phyloP scores from a whole-genome alignment of 495 filamentous ascomycete genomes.

The Aspergillus panamensis region DNA sequence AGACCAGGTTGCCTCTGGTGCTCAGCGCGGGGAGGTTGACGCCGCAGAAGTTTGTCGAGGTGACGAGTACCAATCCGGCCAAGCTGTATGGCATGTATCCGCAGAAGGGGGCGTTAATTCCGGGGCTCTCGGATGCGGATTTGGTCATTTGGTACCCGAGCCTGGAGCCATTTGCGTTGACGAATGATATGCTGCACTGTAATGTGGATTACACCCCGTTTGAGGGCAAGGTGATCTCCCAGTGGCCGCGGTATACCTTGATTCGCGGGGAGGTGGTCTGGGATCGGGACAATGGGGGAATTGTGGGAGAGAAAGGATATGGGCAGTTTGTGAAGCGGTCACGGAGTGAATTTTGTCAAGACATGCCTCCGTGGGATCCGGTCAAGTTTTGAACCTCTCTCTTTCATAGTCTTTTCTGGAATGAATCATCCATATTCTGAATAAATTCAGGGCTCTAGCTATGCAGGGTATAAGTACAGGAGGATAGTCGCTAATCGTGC shows the following conservation, averaged over 20 bases:
- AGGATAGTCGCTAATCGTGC: no score
- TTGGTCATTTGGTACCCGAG: constrained; percentile 41
- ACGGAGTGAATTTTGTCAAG: background rate
- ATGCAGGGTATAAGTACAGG: no score
- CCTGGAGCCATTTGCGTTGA: constrained; percentile 38
- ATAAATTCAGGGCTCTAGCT: no score
- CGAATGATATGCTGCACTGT: constrained; percentile 54
- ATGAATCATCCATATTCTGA: no score
- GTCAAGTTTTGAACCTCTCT: background rate
- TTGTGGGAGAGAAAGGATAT: constrained; percentile 47
- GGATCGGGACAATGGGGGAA: constrained; percentile 49
- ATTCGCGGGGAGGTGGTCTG: constrained; percentile 56
- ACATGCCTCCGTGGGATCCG: constrained; percentile 3
- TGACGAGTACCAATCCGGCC: constrained; percentile 53
- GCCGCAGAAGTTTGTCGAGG: constrained; percentile 54
- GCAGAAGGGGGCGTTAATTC: constrained; percentile 51
- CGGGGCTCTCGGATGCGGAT: constrained; percentile 48
- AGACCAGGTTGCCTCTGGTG: constrained; percentile 51
- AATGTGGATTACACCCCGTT: constrained; percentile 59
- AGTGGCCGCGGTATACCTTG: constrained; percentile 61
- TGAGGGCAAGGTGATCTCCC: constrained; percentile 50
- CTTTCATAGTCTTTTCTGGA: no score
- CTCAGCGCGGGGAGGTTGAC: constrained; percentile 40
- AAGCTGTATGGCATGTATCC: constrained; percentile 60
- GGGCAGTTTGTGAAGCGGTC: constrained; percentile 52